These are phyloP conservation scores for Fusarium burgessii DNA, from an alignment of 2,329 filamentous ascomycete genomes.

Conservation along the genomic window DNA sequence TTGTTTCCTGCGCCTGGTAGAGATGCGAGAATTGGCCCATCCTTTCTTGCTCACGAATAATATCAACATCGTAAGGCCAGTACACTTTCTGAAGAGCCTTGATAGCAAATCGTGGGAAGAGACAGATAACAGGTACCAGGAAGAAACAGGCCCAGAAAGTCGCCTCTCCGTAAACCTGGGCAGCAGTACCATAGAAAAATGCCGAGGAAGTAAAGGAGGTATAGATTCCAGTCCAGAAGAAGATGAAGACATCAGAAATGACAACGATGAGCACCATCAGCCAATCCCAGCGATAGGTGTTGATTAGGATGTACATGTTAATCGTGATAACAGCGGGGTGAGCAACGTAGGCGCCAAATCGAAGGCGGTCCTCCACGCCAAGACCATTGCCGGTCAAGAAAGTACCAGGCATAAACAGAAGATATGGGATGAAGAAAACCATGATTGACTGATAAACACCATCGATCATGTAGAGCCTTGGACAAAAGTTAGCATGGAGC, in stretches of 20 bases:
- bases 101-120: constrained; percentile 87
- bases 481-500: constrained; percentile 16
- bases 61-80: constrained; percentile 92
- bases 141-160: constrained; percentile 90
- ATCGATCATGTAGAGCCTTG: constrained; percentile 91
- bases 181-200: constrained; percentile 79
- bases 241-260: constrained; percentile 88
- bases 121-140: constrained; percentile 81
- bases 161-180: constrained; percentile 82
- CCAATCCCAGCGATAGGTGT: constrained; percentile 99
- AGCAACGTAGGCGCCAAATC: constrained; percentile 89
- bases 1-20: constrained; percentile 51
- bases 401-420: constrained; percentile 76
- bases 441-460: constrained; percentile 95
- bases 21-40: constrained; percentile 85
- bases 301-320: constrained; percentile 94
- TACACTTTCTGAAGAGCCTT: constrained; percentile 95
- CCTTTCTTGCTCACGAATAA: constrained; percentile 91
- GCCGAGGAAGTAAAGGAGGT: constrained; percentile 62
- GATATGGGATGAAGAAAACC: constrained; percentile 91
- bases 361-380: constrained; percentile 80
- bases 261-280: constrained; percentile 85
- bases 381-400: constrained; percentile 80
- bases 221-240: constrained; percentile 96
- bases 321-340: constrained; percentile 88